These are phyloP conservation scores for Simplicillium aogashimaense DNA, from an alignment of 2,329 filamentous ascomycete species.

Conservation along the genomic window DNA sequence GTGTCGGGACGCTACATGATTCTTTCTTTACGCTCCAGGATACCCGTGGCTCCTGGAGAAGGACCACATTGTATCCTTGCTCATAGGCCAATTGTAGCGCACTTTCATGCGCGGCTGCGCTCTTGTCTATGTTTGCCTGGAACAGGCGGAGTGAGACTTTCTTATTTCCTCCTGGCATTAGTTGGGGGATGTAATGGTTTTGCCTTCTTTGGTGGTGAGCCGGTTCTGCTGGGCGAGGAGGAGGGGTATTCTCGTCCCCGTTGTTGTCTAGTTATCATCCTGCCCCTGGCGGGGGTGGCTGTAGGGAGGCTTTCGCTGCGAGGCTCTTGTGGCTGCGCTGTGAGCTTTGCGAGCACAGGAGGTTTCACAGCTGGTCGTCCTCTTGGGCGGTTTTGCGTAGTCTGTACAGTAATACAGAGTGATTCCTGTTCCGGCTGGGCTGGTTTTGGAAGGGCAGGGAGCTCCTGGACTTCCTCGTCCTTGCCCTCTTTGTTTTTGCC, in stretches of 20 bases:
- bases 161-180: not conserved
- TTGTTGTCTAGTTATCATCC: not conserved
- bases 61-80: slow-evolving; percentile 1
- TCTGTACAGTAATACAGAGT: not conserved
- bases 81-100: slow-evolving; percentile 1
- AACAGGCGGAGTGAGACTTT: not conserved
- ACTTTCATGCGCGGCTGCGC: not conserved
- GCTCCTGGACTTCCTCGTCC: too few species aligned
- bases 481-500: too few species aligned
- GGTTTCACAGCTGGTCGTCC: too few species aligned
- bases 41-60: slow-evolving; percentile 1
- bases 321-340: too few species aligned
- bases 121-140: slow-evolving; percentile 1
- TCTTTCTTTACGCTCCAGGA: slow-evolving; percentile 1
- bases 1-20: not conserved
- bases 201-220: not conserved
- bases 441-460: too few species aligned
- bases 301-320: too few species aligned
- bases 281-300: too few species aligned
- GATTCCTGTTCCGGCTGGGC: not conserved
- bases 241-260: not conserved
- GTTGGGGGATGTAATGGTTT: not conserved
- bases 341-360: too few species aligned
- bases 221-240: not conserved
- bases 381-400: too few species aligned